These are phyloP conservation scores for Strobilomyces dryophilus DNA, from an alignment of 768 basidiomycete species.

Conservation along the genomic window DNA sequence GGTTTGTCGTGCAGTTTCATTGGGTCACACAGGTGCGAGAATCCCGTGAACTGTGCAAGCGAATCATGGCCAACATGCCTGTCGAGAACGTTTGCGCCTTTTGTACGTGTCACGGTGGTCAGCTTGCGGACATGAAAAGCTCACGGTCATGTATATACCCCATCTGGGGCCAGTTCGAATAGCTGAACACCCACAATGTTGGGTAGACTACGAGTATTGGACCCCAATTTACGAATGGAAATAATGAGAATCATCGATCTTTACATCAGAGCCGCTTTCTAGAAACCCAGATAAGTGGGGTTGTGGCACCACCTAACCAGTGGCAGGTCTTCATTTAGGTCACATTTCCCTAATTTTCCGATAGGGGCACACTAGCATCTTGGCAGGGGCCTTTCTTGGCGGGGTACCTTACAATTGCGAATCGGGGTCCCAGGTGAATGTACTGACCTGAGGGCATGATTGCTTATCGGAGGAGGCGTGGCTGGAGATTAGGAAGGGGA, in stretches of 20 bases:
- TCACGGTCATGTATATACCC: background rate
- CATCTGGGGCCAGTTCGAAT: background rate
- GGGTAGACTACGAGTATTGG: background rate
- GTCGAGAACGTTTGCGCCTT: background rate
- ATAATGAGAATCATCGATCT: background rate
- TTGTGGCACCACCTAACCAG: background rate
- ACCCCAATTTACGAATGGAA: background rate
- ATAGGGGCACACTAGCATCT: conserved; percentile 1
- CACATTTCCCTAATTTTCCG: conserved; percentile 5
- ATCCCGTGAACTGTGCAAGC: background rate
- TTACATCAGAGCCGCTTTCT: background rate
- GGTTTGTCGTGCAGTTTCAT: no score
- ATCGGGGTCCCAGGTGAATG: background rate
- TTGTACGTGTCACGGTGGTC: background rate
- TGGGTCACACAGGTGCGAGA: background rate
- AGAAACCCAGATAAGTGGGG: background rate
- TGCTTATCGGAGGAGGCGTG: background rate
- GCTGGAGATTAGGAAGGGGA: background rate
- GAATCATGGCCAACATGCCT: conserved; percentile 3
- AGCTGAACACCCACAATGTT: background rate
- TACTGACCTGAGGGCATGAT: background rate
- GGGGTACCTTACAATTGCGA: background rate
- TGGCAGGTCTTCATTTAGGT: background rate
- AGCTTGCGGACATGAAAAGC: conserved; percentile 7
- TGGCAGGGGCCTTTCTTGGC: background rate